Base-by-base conservation (phyloP, 1,284 basidiomycete genomes). In the Anthracocystis setariae region DNA sequence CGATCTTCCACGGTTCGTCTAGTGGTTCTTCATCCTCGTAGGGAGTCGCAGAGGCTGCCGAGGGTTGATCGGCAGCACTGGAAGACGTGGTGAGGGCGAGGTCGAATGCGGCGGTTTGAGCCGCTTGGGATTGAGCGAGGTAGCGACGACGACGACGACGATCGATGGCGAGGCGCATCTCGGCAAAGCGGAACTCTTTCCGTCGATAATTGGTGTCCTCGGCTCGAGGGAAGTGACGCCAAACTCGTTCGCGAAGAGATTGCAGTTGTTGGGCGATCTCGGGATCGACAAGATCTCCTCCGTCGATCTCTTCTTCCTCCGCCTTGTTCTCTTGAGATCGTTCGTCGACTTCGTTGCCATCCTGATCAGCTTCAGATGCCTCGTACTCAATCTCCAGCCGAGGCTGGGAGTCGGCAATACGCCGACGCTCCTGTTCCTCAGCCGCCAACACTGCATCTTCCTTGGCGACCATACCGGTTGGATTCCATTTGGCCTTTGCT, bases 201-300 rank as follows among this genome's bases (percentile, higher is more conserved):
- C 77, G 73, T 21, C 69, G 70, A 46, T 79, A 80, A 46, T 76
- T 76, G 57, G 73, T 76, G 32, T 80, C 78, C 27, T 73, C 75
- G 20, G 71, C 73, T n/a, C 78, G 73, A 8, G 80, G 79, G 43
- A 80, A 77, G 54, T 82, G 81, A 3, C 80, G 69, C 81, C 81
- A 82, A 13, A 80, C 73, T 5, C 76, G 61, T 25, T 79, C 75
- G 24, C 80, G 73, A 29, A 73, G 52, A 18, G 45, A 24, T 40
- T 67, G 60, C 8, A 78, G 59, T 42, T 71, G 63, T 5, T 52
- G 72, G 18, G 60, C 67, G 15, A 61, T 52, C 5, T 64, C 51
- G 0, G 59, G 52, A n/a, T 75, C 75, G 15, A 76, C 45, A 5
- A 69, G 43, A n/a, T 64, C 62, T 44, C 69, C 71, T 23, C 66